A percentile compares a stretch with the other conserved stretches of the same genome.
Evolutionary conservation across 163 green algal species (phyloP).

Genomic region (Picocystis sp.): DNA sequence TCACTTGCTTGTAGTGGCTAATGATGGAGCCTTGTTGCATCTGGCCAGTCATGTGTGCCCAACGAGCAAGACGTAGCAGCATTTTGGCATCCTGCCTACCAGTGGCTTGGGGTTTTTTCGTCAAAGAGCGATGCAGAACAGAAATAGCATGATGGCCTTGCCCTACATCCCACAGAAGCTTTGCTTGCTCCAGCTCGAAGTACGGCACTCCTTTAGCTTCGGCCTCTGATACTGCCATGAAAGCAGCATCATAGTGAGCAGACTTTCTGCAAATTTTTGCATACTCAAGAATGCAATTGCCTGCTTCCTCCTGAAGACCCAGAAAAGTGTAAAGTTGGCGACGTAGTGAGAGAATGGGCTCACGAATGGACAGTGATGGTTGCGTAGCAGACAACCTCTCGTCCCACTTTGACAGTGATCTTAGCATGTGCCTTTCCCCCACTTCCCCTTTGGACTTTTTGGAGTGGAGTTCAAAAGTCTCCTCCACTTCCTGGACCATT

Average conservation of each 20-base stretch:
- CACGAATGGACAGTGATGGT: constrained; percentile 29
- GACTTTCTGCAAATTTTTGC: constrained; percentile 44
- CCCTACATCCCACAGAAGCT: constrained; percentile 63
- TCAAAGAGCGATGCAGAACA: constrained; percentile 40
- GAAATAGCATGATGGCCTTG: constrained; percentile 45
- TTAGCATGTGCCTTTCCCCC: background rate
- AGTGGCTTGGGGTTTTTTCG: background rate
- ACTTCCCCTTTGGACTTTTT: background rate
- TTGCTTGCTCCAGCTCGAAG: constrained; percentile 51
- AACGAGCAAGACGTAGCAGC: constrained; percentile 59
- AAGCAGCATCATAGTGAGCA: constrained; percentile 65
- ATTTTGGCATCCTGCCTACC: constrained; percentile 14
- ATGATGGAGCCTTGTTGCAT: constrained; percentile 51
- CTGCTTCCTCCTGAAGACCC: constrained; percentile 29
- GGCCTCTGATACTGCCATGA: constrained; percentile 56
- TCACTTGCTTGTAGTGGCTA: constrained; percentile 47
- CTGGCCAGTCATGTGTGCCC: constrained; percentile 59
- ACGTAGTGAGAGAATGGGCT: constrained; percentile 61
- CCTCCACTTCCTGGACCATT: constrained; percentile 54
- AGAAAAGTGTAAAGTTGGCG: constrained; percentile 44
- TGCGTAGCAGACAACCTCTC: constrained; percentile 42
- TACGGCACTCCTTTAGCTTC: constrained; percentile 21
- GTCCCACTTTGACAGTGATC: constrained; percentile 25
- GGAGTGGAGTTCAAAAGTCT: constrained; percentile 10
- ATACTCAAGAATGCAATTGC: constrained; percentile 43